Evolutionary conservation across 2,329 filamentous ascomycete genomes (phyloP).

Genomic region (Diaporthe vaccinii): DNA sequence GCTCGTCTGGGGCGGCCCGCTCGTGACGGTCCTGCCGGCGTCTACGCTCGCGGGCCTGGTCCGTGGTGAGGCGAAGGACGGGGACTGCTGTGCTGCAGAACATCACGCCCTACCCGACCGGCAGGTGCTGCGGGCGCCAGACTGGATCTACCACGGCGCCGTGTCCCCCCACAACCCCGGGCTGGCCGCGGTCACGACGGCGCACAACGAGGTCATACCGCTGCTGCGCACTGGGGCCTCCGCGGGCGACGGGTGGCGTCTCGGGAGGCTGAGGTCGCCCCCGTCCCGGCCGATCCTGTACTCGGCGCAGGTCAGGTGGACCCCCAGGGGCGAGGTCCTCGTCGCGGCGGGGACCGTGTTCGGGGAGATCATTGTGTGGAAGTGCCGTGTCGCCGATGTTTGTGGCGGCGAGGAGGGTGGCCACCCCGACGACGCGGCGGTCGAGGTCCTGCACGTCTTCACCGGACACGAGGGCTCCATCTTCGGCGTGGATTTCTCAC

Average conservation of each 20-base stretch:
- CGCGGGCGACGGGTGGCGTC: conserved; percentile 55
- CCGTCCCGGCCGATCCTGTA: conserved; percentile 86
- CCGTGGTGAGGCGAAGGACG: conserved; percentile 37
- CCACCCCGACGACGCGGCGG: conserved; percentile 35
- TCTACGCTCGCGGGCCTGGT: conserved; percentile 53
- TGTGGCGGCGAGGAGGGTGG: not conserved
- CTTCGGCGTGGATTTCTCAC: conserved; percentile 88
- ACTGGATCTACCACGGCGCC: conserved; percentile 83
- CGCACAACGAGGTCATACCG: conserved; percentile 84
- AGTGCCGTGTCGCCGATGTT: conserved; percentile 62
- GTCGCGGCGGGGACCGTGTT: conserved; percentile 94
- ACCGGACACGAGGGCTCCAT: conserved; percentile 90
- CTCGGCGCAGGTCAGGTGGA: conserved; percentile 80
- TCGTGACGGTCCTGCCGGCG: conserved; percentile 60
- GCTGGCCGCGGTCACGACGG: conserved; percentile 77
- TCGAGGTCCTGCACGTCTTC: conserved; percentile 67
- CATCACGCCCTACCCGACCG: conserved; percentile 43
- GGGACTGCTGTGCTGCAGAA: not conserved
- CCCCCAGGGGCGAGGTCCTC: conserved; percentile 71
- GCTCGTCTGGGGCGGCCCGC: conserved; percentile 79
- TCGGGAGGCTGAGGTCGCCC: conserved; percentile 67
- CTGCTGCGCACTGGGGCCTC: conserved; percentile 57
- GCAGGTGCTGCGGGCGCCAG: conserved; percentile 65
- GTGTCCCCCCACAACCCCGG: conserved; percentile 60
- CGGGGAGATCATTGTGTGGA: conserved; percentile 94